Percentiles rank a stretch among this genome's conserved stretches.
phyloP scores from a whole-genome alignment of 108 stramenopile genomes.

The Aurantiochytrium sp. region DNA sequence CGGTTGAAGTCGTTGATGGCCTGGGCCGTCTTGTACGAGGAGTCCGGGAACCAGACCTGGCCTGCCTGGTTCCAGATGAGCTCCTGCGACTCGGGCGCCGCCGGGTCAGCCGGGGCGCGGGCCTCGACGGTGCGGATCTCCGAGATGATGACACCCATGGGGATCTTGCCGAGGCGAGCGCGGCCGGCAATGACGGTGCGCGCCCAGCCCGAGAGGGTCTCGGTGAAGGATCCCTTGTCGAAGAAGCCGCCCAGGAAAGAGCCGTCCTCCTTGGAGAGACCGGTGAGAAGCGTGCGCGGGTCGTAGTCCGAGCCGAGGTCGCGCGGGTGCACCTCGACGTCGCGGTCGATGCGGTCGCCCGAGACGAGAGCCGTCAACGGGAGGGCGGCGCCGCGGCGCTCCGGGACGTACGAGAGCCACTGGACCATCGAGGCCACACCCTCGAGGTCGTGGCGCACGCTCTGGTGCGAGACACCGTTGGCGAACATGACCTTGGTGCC shows the following conservation, averaged over 20 bases:
- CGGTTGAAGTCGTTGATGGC: conserved; percentile 96
- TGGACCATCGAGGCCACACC: conserved; percentile 75
- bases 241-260: conserved; percentile 90
- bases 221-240: conserved; percentile 86
- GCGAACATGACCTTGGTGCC: conserved; percentile 93
- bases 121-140: conserved; percentile 90
- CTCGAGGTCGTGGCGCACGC: conserved; percentile 82
- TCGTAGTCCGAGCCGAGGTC: conserved; percentile 81
- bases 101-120: conserved; percentile 94
- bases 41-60: conserved; percentile 99
- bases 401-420: conserved; percentile 94
- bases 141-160: conserved; percentile 92
- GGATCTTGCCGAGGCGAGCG: conserved; percentile 93
- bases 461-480: conserved; percentile 91
- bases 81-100: conserved; percentile 87
- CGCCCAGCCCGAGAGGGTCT: conserved; percentile 94
- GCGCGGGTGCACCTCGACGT: conserved; percentile 69
- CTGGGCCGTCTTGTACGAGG: conserved; percentile 98
- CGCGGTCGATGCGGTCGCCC: conserved; percentile 80
- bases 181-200: conserved; percentile 93
- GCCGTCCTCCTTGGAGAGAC: conserved; percentile 38
- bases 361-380: conserved; percentile 31
- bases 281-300: conserved; percentile 78
- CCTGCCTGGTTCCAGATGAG: conserved; percentile 84
- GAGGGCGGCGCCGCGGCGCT: conserved; percentile 7